Percentiles rank a stretch among this genome's conserved stretches.
phyloP scores from a whole-genome alignment of 108 stramenopile species.

The Skeletonema potamos region DNA sequence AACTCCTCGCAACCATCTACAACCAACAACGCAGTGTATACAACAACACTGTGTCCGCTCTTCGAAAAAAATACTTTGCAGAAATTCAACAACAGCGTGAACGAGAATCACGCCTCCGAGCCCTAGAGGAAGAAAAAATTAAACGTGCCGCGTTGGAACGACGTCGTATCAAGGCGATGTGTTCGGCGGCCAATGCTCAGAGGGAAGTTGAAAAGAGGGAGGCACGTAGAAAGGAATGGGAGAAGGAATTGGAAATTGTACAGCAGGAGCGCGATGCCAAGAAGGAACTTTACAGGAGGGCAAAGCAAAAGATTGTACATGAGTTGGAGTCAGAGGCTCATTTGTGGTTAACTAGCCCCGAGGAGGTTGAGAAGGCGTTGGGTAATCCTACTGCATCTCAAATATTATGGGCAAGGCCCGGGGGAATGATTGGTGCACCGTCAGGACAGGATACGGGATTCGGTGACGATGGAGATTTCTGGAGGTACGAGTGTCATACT shows the following conservation, averaged over 20 bases:
- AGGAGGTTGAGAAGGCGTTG: slow-evolving; percentile 84
- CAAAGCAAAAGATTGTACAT: slow-evolving; percentile 67
- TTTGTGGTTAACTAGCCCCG: slow-evolving; percentile 75
- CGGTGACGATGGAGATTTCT: slow-evolving; percentile 72
- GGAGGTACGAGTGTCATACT: slow-evolving; percentile 81
- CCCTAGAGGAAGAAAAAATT: slow-evolving; percentile 54
- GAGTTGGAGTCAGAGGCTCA: slow-evolving; percentile 77
- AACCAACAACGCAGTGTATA: slow-evolving; percentile 60
- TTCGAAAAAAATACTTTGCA: slow-evolving; percentile 68
- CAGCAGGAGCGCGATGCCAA: slow-evolving; percentile 60
- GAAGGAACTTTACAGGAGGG: slow-evolving; percentile 49
- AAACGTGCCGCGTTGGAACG: slow-evolving; percentile 67
- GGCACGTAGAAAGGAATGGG: slow-evolving; percentile 51
- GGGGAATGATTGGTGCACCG: slow-evolving; percentile 72
- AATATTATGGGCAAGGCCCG: slow-evolving; percentile 66
- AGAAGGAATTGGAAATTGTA: slow-evolving; percentile 58
- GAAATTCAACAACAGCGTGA: slow-evolving; percentile 58
- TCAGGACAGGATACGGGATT: slow-evolving; percentile 48
- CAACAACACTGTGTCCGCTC: slow-evolving; percentile 59
- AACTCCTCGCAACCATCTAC: slow-evolving; percentile 45
- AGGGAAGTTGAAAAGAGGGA: slow-evolving; percentile 52
- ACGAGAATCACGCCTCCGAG: slow-evolving; percentile 19
- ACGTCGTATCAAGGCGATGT: slow-evolving; percentile 73
- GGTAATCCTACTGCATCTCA: slow-evolving; percentile 61
- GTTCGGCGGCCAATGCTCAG: slow-evolving; percentile 54